phyloP scores from a whole-genome alignment of 768 basidiomycete species.

The Krasilnikovozyma curviuscula region DNA sequence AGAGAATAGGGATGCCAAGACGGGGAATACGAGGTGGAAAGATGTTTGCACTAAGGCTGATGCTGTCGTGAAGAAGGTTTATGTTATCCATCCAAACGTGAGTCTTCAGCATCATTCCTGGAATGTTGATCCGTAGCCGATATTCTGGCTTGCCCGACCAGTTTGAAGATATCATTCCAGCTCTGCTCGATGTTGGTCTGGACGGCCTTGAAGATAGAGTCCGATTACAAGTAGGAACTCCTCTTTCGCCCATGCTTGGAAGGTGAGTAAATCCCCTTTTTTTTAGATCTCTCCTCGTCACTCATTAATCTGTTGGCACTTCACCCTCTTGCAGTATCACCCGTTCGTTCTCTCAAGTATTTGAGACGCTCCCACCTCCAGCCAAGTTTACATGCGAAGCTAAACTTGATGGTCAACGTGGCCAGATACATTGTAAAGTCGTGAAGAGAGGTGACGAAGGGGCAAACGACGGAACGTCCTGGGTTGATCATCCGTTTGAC shows the following conservation, averaged over 20 bases:
- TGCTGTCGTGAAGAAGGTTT: slow-evolving; percentile 45
- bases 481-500: too few species aligned
- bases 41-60: too few species aligned
- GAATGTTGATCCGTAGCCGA: slow-evolving; percentile 1
- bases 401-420: slow-evolving; percentile 57
- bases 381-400: slow-evolving; percentile 66
- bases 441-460: slow-evolving; percentile 3
- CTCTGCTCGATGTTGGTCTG: slow-evolving; percentile 40
- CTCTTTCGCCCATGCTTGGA: slow-evolving; percentile 68
- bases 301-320: background rate
- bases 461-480: background rate
- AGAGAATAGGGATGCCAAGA: background rate
- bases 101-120: slow-evolving; percentile 11
- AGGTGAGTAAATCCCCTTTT: slow-evolving; percentile 33
- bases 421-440: slow-evolving; percentile 28
- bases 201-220: slow-evolving; percentile 42
- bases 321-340: slow-evolving; percentile 33
- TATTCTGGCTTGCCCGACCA: slow-evolving; percentile 22
- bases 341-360: slow-evolving; percentile 67
- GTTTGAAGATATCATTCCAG: slow-evolving; percentile 33
- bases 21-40: too few species aligned
- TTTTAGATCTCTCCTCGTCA: slow-evolving; percentile 1
- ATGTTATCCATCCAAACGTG: slow-evolving; percentile 51
- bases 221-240: slow-evolving; percentile 55
- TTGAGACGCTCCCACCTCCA: slow-evolving; percentile 39